Base-by-base conservation (phyloP, 306 rosid genomes). In the Rosa rugosa region DNA sequence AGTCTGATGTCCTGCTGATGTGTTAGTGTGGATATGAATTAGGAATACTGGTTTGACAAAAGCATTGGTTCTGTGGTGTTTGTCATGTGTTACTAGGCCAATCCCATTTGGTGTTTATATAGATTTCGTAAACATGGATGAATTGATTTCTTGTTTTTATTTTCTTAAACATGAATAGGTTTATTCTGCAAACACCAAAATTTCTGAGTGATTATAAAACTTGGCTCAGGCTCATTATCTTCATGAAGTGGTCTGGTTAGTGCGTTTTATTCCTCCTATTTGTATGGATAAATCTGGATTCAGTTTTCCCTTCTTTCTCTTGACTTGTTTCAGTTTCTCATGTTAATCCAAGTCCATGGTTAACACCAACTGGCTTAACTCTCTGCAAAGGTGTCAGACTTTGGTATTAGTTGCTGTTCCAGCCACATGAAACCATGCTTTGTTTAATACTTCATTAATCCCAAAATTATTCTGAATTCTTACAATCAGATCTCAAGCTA, bases 401-500 rank as follows among this genome's bases (percentile, higher is more conserved):
- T 72, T 46, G 27, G 40, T 14, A 36, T 13, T 54, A 23, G 25
- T 72, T 62, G 4, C 44, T 36, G 44, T 72, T 47, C 46, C 66
- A 62, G 63, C 56, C 49, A 60, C 65, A 79, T 69, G 65, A 62
- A 79, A 60, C 47, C 14, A 46, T 8, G 27, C 3, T 45, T 62
- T 64, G 45, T 79, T 46, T 76, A 50, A 41, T 18, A 13, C 31
- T 53, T 59, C 72, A 41, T 31, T 71, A 18, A 27, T 64, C 38
- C 36, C 79, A 46, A 72, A 22, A 50, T n/a, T 41, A 31, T 22
- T 56, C 60, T 47, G 50, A 66, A 22, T 42, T 53, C 25, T 46
- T 44, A 17, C 11, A 72, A 54, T 44, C 56, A 64, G 73, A 72
- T 72, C 75, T 53, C 23, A 27, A 74, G 31, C 85, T 54, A 54